phyloP scores from a whole-genome alignment of 2,329 filamentous ascomycete genomes.

The Metarhizium rileyi region DNA sequence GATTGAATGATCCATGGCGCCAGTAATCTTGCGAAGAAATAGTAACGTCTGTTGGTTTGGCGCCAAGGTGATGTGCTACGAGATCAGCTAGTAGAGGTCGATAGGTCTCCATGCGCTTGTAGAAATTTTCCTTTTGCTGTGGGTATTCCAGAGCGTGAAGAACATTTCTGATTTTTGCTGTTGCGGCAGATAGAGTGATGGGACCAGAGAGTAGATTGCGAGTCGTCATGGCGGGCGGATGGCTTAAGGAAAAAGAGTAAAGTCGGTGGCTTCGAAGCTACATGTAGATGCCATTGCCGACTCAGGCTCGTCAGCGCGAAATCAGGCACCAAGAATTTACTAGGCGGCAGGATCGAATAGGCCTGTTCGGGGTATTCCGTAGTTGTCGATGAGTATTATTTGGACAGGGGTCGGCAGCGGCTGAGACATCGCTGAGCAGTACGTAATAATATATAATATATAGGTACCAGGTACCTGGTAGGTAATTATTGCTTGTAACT shows the following conservation, averaged over 20 bases:
- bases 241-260: background rate
- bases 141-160: conserved; percentile 9
- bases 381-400: too few relatives aligned
- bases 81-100: background rate
- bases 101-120: conserved; percentile 6
- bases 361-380: too few relatives aligned
- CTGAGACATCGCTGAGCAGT: too few relatives aligned
- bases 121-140: conserved; percentile 7
- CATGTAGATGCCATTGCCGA: background rate
- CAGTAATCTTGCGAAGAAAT: conserved; percentile 9
- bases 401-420: too few relatives aligned
- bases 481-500: too few relatives aligned
- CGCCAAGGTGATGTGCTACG: conserved; percentile 8
- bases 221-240: conserved; percentile 9
- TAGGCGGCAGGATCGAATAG: too few relatives aligned
- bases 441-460: too few relatives aligned
- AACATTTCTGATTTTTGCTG: conserved; percentile 6
- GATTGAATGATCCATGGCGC: conserved; percentile 22
- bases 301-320: conserved; percentile 3
- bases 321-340: too few relatives aligned
- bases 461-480: too few relatives aligned
- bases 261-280: background rate
- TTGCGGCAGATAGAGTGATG: conserved; percentile 9
- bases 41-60: background rate
- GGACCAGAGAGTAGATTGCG: conserved; percentile 11